phyloP scores from a whole-genome alignment of 2,329 filamentous ascomycete genomes.

The Fusarium continuum region DNA sequence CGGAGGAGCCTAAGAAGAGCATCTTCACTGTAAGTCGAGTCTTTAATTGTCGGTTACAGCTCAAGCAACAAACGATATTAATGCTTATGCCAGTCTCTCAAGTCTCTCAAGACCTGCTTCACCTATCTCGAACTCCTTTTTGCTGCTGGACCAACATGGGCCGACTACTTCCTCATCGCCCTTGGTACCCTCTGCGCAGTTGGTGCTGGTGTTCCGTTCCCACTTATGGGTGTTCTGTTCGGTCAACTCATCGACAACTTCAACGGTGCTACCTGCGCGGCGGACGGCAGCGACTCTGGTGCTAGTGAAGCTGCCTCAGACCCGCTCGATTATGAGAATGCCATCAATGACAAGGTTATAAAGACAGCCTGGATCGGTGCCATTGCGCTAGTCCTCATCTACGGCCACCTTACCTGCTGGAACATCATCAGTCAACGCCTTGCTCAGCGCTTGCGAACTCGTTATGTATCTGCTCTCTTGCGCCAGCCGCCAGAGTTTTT shows the following conservation, averaged over 20 bases:
- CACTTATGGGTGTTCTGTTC: conserved; percentile 70
- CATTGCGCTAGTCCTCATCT: conserved; percentile 70
- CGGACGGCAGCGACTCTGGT: conserved; percentile 24
- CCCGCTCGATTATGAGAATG: conserved; percentile 48
- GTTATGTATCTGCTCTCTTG: conserved; percentile 66
- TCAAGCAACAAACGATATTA: not conserved
- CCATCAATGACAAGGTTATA: conserved; percentile 66
- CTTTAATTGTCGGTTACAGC: no score
- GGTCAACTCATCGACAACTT: conserved; percentile 70
- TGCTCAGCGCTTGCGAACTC: conserved; percentile 68
- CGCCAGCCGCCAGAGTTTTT: conserved; percentile 71
- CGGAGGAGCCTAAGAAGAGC: conserved; percentile 20
- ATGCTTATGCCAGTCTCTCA: not conserved
- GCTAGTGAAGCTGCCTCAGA: conserved; percentile 24
- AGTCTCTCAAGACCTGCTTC: conserved; percentile 25
- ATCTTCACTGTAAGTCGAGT: conserved; percentile 26
- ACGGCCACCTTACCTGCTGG: conserved; percentile 71
- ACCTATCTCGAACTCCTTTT: conserved; percentile 55
- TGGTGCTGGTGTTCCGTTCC: conserved; percentile 68
- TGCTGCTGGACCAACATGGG: conserved; percentile 48
- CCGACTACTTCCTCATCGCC: conserved; percentile 54
- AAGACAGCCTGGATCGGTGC: conserved; percentile 67
- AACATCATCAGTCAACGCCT: conserved; percentile 70
- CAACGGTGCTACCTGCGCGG: conserved; percentile 63
- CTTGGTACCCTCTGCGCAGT: conserved; percentile 57